Evolutionary conservation across 2,329 filamentous ascomycete genomes (phyloP).

Genomic region (Thelonectria olida): DNA sequence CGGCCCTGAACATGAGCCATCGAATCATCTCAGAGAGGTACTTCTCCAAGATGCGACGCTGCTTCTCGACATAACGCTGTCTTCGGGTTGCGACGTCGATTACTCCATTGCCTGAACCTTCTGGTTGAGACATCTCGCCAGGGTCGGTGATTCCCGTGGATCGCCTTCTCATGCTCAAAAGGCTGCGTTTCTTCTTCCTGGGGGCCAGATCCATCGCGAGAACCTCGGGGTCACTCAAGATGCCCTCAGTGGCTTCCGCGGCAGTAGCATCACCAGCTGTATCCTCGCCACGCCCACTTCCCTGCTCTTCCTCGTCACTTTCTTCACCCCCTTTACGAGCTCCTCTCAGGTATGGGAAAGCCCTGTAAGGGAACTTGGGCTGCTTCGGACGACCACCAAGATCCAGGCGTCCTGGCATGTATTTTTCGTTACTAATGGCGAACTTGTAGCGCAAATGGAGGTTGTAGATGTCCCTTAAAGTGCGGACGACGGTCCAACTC

Average conservation of each 20-base stretch:
- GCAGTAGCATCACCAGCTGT: conserved; percentile 63
- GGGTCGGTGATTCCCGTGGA: conserved; percentile 60
- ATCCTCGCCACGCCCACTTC: conserved; percentile 50
- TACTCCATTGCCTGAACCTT: conserved; percentile 56
- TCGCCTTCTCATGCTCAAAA: conserved; percentile 63
- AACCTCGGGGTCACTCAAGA: conserved; percentile 48
- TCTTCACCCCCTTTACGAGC: conserved; percentile 82
- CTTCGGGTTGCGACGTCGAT: conserved; percentile 55
- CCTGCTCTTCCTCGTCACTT: conserved; percentile 76
- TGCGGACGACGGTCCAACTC: conserved; percentile 93
- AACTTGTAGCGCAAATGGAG: conserved; percentile 94
- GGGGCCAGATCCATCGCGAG: conserved; percentile 41
- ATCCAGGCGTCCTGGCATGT: conserved; percentile 74
- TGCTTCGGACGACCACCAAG: conserved; percentile 77
- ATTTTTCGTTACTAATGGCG: conserved; percentile 83
- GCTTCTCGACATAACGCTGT: conserved; percentile 78
- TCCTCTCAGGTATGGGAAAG: conserved; percentile 88
- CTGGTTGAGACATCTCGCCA: conserved; percentile 54
- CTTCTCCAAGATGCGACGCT: conserved; percentile 85
- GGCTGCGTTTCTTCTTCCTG: conserved; percentile 62
- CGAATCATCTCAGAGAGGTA: conserved; percentile 95
- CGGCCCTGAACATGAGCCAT: conserved; percentile 95
- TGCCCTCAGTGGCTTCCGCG: conserved; percentile 68
- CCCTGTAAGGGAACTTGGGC: conserved; percentile 87
- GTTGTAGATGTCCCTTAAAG: conserved; percentile 89